Evolutionary conservation across 164 flowering plant species (phyloP), one percentile per base, ranked within the genome.

Genomic region (Magnolia kwangsiensis): DNA sequence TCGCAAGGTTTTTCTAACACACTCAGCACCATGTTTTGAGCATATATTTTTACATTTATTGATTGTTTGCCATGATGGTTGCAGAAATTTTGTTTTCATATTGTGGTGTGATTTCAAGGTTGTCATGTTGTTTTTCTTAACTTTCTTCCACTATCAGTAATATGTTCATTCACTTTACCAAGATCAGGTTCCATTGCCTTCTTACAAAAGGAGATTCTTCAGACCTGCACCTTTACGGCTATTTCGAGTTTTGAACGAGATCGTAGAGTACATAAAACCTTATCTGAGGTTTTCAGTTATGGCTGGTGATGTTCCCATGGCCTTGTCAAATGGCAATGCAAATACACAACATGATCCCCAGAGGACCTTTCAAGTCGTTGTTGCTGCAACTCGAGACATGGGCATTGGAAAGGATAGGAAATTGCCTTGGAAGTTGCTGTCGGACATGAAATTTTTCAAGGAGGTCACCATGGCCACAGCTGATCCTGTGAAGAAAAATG

Each of bases 381-480:
- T 93, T 61, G 98, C 98, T 80, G 98, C 96, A 65, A 92, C 97
- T 72, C 82, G 75, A 59, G 84, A 85, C 58, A 83, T 90, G 93
- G 98, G 98, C 50, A 91, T 95, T 76, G 98, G 98, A 16, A 93
- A 93, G 81, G 93, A 92, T 85, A 98, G 98, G 78, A 89, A 88
- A 76, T 76, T 95, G 74, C 98, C 99, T 1, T 95, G 99, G 99
- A 91, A 73, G 55, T 85, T 95, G 81, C 93, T 96, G 63, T 80
- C 92, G 72, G 99, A 95, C 82, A 82, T 93, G n/a, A 91, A 90
- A 70, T 88, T 85, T 77, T 95, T 95, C 82, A 92, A 91, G 84
- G 94, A 91, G 27, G 21, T 95, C 10, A 95, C 99, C 23, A 3
- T 74, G 80, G 76, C 82, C 49, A 90, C 97, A 14, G 77, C 87